phyloP scores from a whole-genome alignment of 768 basidiomycete species.

The Tubosaeta sp. region DNA sequence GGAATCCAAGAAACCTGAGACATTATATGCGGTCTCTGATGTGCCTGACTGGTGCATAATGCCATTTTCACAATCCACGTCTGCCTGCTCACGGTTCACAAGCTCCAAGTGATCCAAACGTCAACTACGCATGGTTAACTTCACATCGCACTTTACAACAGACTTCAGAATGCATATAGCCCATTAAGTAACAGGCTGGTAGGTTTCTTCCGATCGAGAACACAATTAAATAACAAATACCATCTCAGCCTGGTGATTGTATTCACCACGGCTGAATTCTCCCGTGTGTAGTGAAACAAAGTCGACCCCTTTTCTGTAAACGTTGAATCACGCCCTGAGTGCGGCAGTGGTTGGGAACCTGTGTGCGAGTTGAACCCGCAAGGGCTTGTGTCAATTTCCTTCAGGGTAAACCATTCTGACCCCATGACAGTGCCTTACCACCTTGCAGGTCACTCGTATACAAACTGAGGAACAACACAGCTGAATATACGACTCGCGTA shows the following conservation, averaged over 20 bases:
- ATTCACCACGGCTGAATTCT: slow-evolving; percentile 30
- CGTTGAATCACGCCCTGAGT: slow-evolving; percentile 33
- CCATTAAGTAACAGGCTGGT: no score
- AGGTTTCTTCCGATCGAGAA: neutral
- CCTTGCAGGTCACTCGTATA: slow-evolving; percentile 41
- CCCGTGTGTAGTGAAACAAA: slow-evolving; percentile 39
- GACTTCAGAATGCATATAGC: no score
- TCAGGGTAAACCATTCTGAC: slow-evolving; percentile 22
- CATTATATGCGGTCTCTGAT: no score
- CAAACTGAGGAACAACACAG: slow-evolving; percentile 36
- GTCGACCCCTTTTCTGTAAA: slow-evolving; percentile 39
- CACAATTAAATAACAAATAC: neutral
- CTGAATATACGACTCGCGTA: slow-evolving; percentile 28
- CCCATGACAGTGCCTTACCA: slow-evolving; percentile 36
- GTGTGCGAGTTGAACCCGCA: neutral
- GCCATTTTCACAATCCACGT: no score
- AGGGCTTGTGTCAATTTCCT: neutral
- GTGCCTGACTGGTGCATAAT: no score
- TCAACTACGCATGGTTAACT: no score
- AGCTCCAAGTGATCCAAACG: no score
- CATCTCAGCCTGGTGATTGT: slow-evolving; percentile 22
- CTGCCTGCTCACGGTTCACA: no score
- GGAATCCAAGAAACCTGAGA: no score
- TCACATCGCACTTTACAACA: no score
- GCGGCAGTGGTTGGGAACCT: slow-evolving; percentile 1